phyloP scores from a whole-genome alignment of 1,284 basidiomycete species.

The Malassezia brasiliensis region DNA sequence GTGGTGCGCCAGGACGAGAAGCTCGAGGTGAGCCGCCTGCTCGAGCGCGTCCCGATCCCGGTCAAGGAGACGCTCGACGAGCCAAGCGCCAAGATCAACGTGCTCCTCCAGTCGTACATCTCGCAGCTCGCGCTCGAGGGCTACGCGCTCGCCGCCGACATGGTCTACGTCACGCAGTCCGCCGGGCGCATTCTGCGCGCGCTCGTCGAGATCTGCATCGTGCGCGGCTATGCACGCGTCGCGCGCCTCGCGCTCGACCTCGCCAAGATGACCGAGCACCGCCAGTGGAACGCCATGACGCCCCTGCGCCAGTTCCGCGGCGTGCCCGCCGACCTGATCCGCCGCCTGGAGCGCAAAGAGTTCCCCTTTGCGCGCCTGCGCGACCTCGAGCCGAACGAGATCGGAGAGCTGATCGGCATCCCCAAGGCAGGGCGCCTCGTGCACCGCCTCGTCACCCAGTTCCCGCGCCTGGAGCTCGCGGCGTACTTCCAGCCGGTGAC shows the following conservation, averaged over 20 bases:
- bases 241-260: slow-evolving; percentile 82
- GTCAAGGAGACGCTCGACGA: slow-evolving; percentile 96
- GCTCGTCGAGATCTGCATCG: slow-evolving; percentile 95
- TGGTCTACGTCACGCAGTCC: slow-evolving; percentile 68
- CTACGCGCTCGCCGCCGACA: slow-evolving; percentile 93
- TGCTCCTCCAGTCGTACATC: slow-evolving; percentile 87
- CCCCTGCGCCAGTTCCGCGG: slow-evolving; percentile 90
- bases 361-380: slow-evolving; percentile 50
- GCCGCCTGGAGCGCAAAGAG: slow-evolving; percentile 92
- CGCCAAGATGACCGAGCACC: slow-evolving; percentile 78
- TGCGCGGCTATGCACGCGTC: slow-evolving; percentile 93
- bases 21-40: slow-evolving; percentile 72
- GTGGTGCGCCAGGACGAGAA: slow-evolving; percentile 57
- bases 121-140: slow-evolving; percentile 88
- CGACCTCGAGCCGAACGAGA: slow-evolving; percentile 46
- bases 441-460: slow-evolving; percentile 87
- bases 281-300: slow-evolving; percentile 93
- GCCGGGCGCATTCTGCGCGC: slow-evolving; percentile 72
- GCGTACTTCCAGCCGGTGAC: slow-evolving; percentile 49
- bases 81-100: slow-evolving; percentile 93
- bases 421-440: slow-evolving; percentile 77
- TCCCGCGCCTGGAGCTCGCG: slow-evolving; percentile 77
- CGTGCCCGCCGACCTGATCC: slow-evolving; percentile 72
- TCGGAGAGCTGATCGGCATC: slow-evolving; percentile 82
- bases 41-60: slow-evolving; percentile 92